Percentiles rank a stretch among this genome's conserved stretches.
Evolutionary conservation across 148 eudicot species (phyloP).

Genomic region (Pharnaceum exiguum): DNA sequence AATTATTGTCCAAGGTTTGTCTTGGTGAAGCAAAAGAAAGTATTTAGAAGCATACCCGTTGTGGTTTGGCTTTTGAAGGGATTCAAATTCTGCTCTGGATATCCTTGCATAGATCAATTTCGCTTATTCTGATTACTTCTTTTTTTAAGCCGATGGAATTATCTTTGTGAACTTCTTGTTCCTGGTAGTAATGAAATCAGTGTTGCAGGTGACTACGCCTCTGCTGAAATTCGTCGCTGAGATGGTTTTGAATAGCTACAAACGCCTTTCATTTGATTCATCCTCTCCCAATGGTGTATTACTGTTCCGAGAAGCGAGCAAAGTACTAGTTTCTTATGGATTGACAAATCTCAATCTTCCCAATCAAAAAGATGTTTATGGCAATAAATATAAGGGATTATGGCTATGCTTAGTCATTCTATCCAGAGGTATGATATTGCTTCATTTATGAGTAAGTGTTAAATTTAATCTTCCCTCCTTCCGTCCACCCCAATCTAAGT

Average conservation of each 20-base stretch:
- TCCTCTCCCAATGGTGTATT: constrained; percentile 91
- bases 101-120: too few species aligned
- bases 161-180: background rate
- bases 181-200: constrained; percentile 5
- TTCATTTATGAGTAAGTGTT: too few species aligned
- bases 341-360: constrained; percentile 64
- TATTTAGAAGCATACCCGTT: too few species aligned
- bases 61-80: too few species aligned
- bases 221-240: constrained; percentile 84
- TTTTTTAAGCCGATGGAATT: too few species aligned
- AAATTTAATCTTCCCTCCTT: too few species aligned
- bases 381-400: constrained; percentile 87
- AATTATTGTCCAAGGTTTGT: too few species aligned
- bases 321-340: constrained; percentile 83
- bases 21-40: too few species aligned
- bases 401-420: constrained; percentile 68
- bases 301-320: constrained; percentile 96
- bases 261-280: constrained; percentile 72
- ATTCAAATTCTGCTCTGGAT: too few species aligned
- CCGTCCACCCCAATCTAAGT: too few species aligned
- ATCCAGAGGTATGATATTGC: constrained; percentile 50
- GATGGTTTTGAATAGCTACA: constrained; percentile 74
- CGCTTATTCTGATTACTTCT: too few species aligned
- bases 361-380: constrained; percentile 57
- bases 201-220: constrained; percentile 84